These are phyloP conservation scores for Blastobotrys elegans DNA, from an alignment of 1,139 yeast genomes.

Conservation along the genomic window DNA sequence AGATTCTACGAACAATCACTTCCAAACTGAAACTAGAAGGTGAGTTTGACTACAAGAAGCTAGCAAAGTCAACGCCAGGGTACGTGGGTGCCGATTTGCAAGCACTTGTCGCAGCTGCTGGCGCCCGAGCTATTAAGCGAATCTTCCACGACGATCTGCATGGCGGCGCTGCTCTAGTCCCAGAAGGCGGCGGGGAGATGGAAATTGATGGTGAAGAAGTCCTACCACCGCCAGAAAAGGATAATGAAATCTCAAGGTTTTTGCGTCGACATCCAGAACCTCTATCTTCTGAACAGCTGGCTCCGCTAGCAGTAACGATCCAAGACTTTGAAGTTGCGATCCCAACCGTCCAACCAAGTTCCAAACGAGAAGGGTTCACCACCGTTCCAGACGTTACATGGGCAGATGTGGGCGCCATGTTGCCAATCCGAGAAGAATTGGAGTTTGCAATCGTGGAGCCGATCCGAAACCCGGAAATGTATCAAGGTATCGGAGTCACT, in stretches of 20 bases:
- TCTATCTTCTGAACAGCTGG: conserved; percentile 66
- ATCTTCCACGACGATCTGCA: conserved; percentile 47
- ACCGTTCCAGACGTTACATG: conserved; percentile 98
- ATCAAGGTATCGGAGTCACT: conserved; percentile 84
- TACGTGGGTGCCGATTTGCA: conserved; percentile 97
- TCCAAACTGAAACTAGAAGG: conserved; percentile 60
- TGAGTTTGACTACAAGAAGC: conserved; percentile 59
- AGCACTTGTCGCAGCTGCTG: conserved; percentile 92
- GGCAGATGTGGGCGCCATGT: conserved; percentile 90
- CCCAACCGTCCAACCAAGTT: conserved; percentile 95
- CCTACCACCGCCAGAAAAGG: conserved; percentile 3
- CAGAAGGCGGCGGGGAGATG: conserved; percentile 15
- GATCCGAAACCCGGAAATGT: conserved; percentile 85
- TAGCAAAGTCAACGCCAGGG: conserved; percentile 95
- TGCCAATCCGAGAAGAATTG: conserved; percentile 74
- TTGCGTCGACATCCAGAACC: conserved; percentile 73
- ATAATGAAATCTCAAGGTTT: conserved; percentile 38
- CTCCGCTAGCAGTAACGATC: conserved; percentile 65
- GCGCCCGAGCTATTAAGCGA: conserved; percentile 88
- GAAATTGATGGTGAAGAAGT: conserved; percentile 13
- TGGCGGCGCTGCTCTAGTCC: conserved; percentile 16
- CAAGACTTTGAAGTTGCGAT: conserved; percentile 79
- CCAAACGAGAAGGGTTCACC: conserved; percentile 97
- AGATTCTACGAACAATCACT: conserved; percentile 67
- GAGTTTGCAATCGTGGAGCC: conserved; percentile 99